phyloP scores from a whole-genome alignment of 208 protist species.

The Trypanosoma congolense region DNA sequence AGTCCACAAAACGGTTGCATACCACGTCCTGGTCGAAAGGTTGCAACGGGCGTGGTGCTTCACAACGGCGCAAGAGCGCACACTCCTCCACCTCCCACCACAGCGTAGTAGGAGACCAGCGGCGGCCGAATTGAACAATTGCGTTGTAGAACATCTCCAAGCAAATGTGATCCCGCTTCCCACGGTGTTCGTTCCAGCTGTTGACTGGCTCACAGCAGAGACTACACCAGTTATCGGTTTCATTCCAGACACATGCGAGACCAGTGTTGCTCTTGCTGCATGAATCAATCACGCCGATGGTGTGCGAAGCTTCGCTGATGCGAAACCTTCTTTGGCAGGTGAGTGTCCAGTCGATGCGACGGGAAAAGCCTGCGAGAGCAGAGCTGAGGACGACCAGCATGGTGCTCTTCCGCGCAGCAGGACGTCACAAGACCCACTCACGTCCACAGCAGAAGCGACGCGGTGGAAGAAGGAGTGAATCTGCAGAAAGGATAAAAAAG shows the following conservation, averaged over 20 bases:
- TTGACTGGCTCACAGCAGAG: slow-evolving; percentile 70
- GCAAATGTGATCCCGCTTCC: slow-evolving; percentile 81
- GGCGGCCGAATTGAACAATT: slow-evolving; percentile 26
- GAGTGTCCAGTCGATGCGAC: too few species aligned
- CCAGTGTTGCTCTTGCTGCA: neutral
- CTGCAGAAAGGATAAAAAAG: too few species aligned
- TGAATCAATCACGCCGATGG: neutral
- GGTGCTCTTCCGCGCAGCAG: too few species aligned
- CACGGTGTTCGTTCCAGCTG: slow-evolving; percentile 61
- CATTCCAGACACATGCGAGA: slow-evolving; percentile 24
- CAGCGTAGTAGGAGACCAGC: slow-evolving; percentile 31
- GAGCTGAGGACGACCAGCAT: too few species aligned
- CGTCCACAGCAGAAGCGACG: too few species aligned
- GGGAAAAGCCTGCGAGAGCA: too few species aligned
- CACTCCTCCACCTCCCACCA: slow-evolving; percentile 36
- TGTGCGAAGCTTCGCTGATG: too few species aligned
- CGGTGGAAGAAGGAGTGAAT: too few species aligned
- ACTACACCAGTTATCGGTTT: slow-evolving; percentile 52
- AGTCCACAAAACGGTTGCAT: slow-evolving; percentile 8
- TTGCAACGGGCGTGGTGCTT: slow-evolving; percentile 8
- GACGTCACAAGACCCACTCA: too few species aligned
- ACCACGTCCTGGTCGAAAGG: neutral
- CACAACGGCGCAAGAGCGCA: slow-evolving; percentile 19
- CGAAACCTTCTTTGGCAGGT: too few species aligned
- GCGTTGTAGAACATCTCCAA: slow-evolving; percentile 65